Conservation (phyloP, 345 rosid genomes). For the Alliaria petiolata region DNA sequence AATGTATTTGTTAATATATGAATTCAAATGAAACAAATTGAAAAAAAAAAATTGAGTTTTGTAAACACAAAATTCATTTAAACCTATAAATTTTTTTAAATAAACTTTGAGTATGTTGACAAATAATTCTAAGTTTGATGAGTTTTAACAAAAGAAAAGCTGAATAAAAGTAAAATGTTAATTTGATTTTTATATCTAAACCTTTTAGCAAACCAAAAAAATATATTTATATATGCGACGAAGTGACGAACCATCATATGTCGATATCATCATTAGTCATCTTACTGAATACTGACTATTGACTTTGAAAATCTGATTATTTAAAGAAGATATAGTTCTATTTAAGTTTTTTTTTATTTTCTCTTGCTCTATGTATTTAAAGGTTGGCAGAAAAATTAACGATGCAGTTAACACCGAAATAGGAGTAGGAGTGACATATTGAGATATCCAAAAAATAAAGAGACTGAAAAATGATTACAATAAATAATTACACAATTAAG, state of each 20-base stretch:
- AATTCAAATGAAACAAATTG: background rate
- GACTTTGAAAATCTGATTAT: background rate
- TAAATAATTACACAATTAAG: conserved; percentile 12
- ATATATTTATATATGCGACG: too few species aligned
- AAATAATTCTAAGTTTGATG: too few species aligned
- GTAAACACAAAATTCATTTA: too few species aligned
- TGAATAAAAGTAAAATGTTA: background rate
- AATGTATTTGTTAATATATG: background rate
- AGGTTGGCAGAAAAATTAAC: background rate
- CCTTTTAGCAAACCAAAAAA: too few species aligned
- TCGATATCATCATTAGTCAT: background rate
- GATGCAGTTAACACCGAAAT: background rate
- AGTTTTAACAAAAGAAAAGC: too few species aligned
- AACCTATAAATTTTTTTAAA: too few species aligned
- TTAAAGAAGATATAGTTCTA: too few species aligned
- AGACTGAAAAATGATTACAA: background rate
- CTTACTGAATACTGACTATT: conserved; percentile 14
- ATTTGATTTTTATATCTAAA: too few species aligned
- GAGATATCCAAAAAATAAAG: background rate
- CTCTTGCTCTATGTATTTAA: background rate
- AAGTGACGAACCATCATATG: too few species aligned
- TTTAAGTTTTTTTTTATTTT: background rate
- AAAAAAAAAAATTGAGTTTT: too few species aligned
- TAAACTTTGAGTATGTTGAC: too few species aligned
- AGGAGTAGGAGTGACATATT: background rate